Base-by-base conservation (phyloP, 257 asterid species). In the Solanum neorickii region DNA sequence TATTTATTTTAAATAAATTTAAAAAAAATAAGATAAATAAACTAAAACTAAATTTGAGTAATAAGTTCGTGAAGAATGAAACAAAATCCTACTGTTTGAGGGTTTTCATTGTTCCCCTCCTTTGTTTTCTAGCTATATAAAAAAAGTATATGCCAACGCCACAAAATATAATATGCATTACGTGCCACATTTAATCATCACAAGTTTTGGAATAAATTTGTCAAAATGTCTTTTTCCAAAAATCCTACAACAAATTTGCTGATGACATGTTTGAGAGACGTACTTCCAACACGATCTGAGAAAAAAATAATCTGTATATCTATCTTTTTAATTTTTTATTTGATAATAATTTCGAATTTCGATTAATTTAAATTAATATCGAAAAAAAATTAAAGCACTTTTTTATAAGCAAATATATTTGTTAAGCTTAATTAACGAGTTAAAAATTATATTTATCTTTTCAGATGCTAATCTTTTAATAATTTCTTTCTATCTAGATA, bases 111-210 rank as follows among this genome's bases (percentile, higher is more conserved):
- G 20, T 74, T 12, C 31, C 12, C 7, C 13, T 41, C 13, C 37
- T 41, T 41, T 42, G 62, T 77, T n/a, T 77, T 42, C 15, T 77
- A 77, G 84, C 10, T 14, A 25, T 14, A 9, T 76, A n/a, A 49
- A 25, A 77, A 15, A 77, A 44, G 65, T 15, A 13, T 4, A 10
- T 13, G 37, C 3, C 41, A 25, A 77, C 47, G 65, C 65, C 65
- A 15, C 84, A 77, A 44, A 77, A 77, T 77, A 77, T 44, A 25
- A 52, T 8, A 77, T 25, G n/a, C 37, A 77, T 44, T 46, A 77
- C 84, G 84, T 77, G 65, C 62, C 84, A 44, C 65, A 10, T 77
- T 68, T 77, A 77, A 25, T 77, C 7, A 44, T 77, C 84, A 47
- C 56, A 47, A 47, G 56, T 47, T 47, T 47, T 47, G 56, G 56